A percentile compares a stretch with the other conserved stretches of the same genome.
Evolutionary conservation across 2,329 filamentous ascomycete genomes (phyloP).

Genomic region (Colletotrichum limetticola): DNA sequence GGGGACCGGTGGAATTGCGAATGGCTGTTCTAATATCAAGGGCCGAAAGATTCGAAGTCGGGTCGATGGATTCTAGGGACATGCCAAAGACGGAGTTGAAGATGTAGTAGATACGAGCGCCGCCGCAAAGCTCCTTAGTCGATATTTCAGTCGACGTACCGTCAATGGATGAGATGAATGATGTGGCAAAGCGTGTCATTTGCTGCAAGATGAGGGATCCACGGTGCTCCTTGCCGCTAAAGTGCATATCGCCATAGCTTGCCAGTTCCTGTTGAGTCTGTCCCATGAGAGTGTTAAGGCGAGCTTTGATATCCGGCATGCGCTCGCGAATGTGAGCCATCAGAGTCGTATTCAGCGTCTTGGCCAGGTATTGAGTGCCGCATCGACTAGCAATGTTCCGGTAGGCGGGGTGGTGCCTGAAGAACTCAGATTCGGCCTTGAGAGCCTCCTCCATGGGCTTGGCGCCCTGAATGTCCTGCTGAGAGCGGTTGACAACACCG

Average conservation of each 20-base stretch:
- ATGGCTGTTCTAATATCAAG: conserved; percentile 97
- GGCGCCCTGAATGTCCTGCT: conserved; percentile 96
- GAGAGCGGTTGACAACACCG: conserved; percentile 96
- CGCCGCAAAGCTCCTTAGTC: conserved; percentile 95
- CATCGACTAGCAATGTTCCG: conserved; percentile 94
- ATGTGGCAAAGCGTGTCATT: conserved; percentile 98
- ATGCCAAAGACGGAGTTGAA: conserved; percentile 99
- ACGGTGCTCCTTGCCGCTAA: conserved; percentile 95
- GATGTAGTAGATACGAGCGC: conserved; percentile 97
- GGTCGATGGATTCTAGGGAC: conserved; percentile 94
- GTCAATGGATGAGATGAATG: conserved; percentile 98
- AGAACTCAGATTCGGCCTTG: conserved; percentile 91
- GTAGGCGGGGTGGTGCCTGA: conserved; percentile 96
- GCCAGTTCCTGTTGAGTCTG: conserved; percentile 98
- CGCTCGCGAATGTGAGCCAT: conserved; percentile 97
- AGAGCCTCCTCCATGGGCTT: conserved; percentile 95
- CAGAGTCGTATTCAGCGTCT: conserved; percentile 92
- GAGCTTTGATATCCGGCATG: conserved; percentile 96
- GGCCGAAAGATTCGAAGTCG: conserved; percentile 92
- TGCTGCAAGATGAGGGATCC: conserved; percentile 95
- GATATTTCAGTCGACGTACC: conserved; percentile 99
- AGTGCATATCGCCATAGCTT: conserved; percentile 97
- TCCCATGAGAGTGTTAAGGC: conserved; percentile 98
- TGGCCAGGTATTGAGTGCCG: conserved; percentile 93
- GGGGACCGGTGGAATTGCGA: conserved; percentile 94